Evolutionary conservation across 1,284 basidiomycete genomes (phyloP).

Genomic region (Cutaneotrichosporon sp.): DNA sequence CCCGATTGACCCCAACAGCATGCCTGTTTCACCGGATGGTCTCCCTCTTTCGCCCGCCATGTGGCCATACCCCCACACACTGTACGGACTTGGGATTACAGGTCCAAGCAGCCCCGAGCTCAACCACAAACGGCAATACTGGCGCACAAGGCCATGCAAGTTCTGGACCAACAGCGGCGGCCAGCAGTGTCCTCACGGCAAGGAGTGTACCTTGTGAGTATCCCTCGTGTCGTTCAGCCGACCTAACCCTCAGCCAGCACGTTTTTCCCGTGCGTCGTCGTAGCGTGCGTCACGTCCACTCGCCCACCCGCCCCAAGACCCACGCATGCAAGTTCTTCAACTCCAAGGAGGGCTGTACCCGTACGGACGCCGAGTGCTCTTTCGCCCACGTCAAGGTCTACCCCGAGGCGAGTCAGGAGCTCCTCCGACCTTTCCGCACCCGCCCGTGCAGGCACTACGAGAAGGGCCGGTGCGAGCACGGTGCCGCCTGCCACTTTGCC

Average conservation of each 20-base stretch:
- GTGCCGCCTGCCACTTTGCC: slow-evolving; percentile 45
- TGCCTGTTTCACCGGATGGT: too few relatives aligned
- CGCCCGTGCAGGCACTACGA: slow-evolving; percentile 44
- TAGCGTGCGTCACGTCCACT: neutral
- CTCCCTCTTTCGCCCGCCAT: too few relatives aligned
- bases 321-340: slow-evolving; percentile 46
- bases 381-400: slow-evolving; percentile 43
- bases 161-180: slow-evolving; percentile 29
- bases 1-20: too few relatives aligned
- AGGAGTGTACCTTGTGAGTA: slow-evolving; percentile 43
- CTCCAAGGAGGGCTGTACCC: slow-evolving; percentile 37
- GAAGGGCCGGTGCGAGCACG: slow-evolving; percentile 36
- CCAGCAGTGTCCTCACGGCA: slow-evolving; percentile 42
- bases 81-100: slow-evolving; percentile 23
- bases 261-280: neutral
- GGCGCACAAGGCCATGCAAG: slow-evolving; percentile 33
- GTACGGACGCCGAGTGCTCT: slow-evolving; percentile 29
- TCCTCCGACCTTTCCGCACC: slow-evolving; percentile 41
- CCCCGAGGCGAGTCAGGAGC: slow-evolving; percentile 22
- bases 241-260: slow-evolving; percentile 21
- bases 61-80: slow-evolving; percentile 5
- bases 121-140: slow-evolving; percentile 14
- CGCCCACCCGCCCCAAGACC: slow-evolving; percentile 11
- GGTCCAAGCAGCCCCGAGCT: neutral
- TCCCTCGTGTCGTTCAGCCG: neutral